These are phyloP conservation scores for Suillus spraguei DNA, from an alignment of 768 basidiomycete species.

Conservation along the genomic window DNA sequence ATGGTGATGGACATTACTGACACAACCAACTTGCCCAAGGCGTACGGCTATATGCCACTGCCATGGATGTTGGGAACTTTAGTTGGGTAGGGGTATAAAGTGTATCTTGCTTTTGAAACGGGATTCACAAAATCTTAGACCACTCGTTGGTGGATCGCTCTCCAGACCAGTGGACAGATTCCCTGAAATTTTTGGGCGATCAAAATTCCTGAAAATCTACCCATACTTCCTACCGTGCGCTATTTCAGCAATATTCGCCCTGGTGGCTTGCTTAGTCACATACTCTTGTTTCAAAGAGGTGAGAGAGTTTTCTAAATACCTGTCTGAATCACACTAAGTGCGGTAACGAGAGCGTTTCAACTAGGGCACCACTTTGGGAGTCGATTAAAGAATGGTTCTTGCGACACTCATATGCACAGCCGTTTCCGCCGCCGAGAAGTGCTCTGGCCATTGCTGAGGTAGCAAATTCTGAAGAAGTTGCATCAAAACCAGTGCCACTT, in stretches of 20 bases:
- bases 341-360: slow-evolving; percentile 34
- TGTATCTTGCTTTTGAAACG: neutral
- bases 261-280: slow-evolving; percentile 49
- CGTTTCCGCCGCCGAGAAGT: neutral
- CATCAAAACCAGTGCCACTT: slow-evolving; percentile 41
- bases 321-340: neutral
- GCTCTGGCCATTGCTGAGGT: neutral
- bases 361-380: neutral
- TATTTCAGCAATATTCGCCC: slow-evolving; percentile 56
- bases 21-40: slow-evolving; percentile 22
- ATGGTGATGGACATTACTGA: slow-evolving; percentile 41
- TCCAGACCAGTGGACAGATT: slow-evolving; percentile 63
- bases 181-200: slow-evolving; percentile 53
- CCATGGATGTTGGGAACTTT: slow-evolving; percentile 42
- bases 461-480: slow-evolving; percentile 13
- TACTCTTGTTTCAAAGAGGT: slow-evolving; percentile 55
- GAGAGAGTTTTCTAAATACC: neutral
- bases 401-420: neutral
- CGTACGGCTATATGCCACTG: slow-evolving; percentile 60
- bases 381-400: slow-evolving; percentile 10
- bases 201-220: slow-evolving; percentile 55
- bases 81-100: slow-evolving; percentile 34
- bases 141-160: slow-evolving; percentile 64
- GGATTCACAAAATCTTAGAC: slow-evolving; percentile 38
- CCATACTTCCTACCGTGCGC: slow-evolving; percentile 71